Evolutionary conservation across 768 basidiomycete genomes (phyloP), one percentile per base, ranked within the genome.

Genomic region (Rhizopogon roseolus): DNA sequence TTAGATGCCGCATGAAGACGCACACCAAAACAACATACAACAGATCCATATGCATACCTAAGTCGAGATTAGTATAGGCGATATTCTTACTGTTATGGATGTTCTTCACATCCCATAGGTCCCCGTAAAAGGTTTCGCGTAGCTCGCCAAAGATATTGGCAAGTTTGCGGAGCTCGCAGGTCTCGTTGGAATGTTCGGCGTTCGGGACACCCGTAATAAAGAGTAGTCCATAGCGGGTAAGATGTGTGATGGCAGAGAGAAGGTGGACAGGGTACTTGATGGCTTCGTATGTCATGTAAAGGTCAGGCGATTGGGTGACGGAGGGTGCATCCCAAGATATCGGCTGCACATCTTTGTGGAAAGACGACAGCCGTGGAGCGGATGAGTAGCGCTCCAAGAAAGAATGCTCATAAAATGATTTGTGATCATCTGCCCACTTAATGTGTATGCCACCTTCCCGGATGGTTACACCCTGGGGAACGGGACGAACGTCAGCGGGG

Each of bases 31-130:
- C 10, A 4, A 77, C 92, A 58, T 64, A 95, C 93, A 89, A 71
- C 0, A 98, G 73, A 72, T 98, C 96, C 88, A 92, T 91, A 63
- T 98, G 95, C 19, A 95, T 65, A 0, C 88, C 95, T 8, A 99
- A 76, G 60, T 90, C 79, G 25, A 97, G 76, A 66, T 93, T 85
- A 11, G 96, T 99, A 66, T 97, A 98, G 4, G 96, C 96, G 53
- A 99, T 93, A 67, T 99, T 99, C 59, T 76, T 80, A 62, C 89
- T 89, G 52, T 90, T 76, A 40, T 68, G 72, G 39, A 84, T 62
- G 56, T 85, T 90, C 71, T 83, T 81, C 27, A 98, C 95, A 66
- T 97, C 84, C 93, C 93, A 98, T 1, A 87, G 64, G 42, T 78
- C 74, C 0, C 96, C 96, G 60, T 99, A 99, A 67, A 98, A 95